Evolutionary conservation across 2,329 filamentous ascomycete genomes (phyloP), one percentile per base, ranked within the genome.

Genomic region (Bretziella fagacearum): DNA sequence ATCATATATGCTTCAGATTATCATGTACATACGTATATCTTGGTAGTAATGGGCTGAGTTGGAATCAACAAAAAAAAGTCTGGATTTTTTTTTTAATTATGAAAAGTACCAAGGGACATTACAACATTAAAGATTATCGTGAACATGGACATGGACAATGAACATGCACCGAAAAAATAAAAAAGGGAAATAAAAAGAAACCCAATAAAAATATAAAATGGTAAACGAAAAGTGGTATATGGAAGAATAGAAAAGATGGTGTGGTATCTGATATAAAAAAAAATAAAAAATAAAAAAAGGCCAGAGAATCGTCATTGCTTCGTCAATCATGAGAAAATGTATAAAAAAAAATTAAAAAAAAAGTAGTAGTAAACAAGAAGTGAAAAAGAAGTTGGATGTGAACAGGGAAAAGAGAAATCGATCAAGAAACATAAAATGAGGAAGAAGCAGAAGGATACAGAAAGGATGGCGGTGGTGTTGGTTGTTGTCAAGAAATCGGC

Each of bases 261-360:
- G n/a, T n/a, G n/a, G n/a, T n/a, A n/a, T n/a, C n/a, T n/a, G n/a
- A n/a, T n/a, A n/a, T n/a, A n/a, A n/a, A n/a, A n/a, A n/a, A n/a
- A n/a, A n/a, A n/a, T n/a, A n/a, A n/a, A n/a, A n/a, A 37, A 37
- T 11, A 27, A 40, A 10, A 30, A 35, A 22, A 23, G 29, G 18
- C 29, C 40, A 39, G 25, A 48, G 22, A 36, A 33, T 47, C 27
- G 36, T 50, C 48, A 39, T 50, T 47, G 48, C 48, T 33, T 50
- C 48, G 39, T 50, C 29, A 50, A 47, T 50, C 48, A 47, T 50
- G 33, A 50, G 20, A 49, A 44, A 44, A 44, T 42, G 25, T 36
- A 40, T 25, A 50, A 35, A 23, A 43, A 41, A 30, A 41, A 18
- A 15, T 25, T 15, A 29, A 37, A 27, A 17, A 11, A 36, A 32